A percentile compares a stretch with the other conserved stretches of the same genome.
phyloP scores from a whole-genome alignment of 805 yeast genomes.

The Jamesozyma rosinii region DNA sequence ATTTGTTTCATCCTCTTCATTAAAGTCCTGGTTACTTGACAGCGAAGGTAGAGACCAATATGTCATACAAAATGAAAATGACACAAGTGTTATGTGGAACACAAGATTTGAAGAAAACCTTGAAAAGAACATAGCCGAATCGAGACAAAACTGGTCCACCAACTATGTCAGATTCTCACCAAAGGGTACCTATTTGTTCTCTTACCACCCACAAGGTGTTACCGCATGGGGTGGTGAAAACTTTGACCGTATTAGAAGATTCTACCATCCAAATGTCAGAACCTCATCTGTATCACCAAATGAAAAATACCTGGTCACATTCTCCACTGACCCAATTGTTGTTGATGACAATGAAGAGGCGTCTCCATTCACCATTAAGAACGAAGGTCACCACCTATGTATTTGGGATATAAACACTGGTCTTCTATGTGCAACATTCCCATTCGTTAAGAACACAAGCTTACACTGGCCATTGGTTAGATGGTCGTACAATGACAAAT shows the following conservation, averaged over 20 bases:
- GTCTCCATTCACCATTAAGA: constrained; percentile 78
- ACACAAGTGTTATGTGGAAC: constrained; percentile 83
- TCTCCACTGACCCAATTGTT: constrained; percentile 75
- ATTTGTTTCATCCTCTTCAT: constrained; percentile 67
- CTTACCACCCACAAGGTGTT: constrained; percentile 89
- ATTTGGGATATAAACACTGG: constrained; percentile 87
- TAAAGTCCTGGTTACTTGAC: constrained; percentile 88
- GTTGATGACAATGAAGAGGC: constrained; percentile 51
- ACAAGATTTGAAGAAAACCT: constrained; percentile 45
- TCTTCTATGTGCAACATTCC: constrained; percentile 80
- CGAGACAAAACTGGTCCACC: constrained; percentile 79
- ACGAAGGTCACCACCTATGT: constrained; percentile 87
- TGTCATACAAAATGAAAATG: constrained; percentile 66
- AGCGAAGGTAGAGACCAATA: constrained; percentile 84
- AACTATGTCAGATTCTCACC: constrained; percentile 87
- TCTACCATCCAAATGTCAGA: constrained; percentile 81
- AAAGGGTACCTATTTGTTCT: constrained; percentile 77
- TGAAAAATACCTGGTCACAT: constrained; percentile 82
- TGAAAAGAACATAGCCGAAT: constrained; percentile 70
- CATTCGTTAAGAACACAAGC: constrained; percentile 60
- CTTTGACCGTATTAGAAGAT: constrained; percentile 65
- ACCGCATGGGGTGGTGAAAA: constrained; percentile 92
- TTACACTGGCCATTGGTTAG: constrained; percentile 93
- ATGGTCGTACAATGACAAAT: constrained; percentile 89
- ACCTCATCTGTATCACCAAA: constrained; percentile 86